Evolutionary conservation across 139 green algal species (phyloP), one percentile per base, ranked within the genome.

Genomic region (Coelastrella sp.): DNA sequence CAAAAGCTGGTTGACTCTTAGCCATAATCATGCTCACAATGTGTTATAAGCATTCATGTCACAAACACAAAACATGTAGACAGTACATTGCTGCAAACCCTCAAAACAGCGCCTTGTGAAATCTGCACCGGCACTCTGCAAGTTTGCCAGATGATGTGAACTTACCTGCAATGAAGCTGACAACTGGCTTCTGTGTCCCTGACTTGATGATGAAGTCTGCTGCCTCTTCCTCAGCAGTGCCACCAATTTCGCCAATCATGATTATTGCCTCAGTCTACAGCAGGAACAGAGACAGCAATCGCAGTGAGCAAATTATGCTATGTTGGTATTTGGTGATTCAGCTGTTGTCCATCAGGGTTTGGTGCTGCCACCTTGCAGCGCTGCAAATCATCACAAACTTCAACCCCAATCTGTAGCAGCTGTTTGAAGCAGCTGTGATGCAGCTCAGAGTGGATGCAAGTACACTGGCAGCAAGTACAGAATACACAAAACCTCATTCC

Each of bases 191-290:
- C 22, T 93, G 94, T 14, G 98, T 99, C 60, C 97, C 98, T 20
- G 87, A 95, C 7, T 87, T 90, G 12, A 82, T 95, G 89, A 99
- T 98, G 90, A 99, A 99, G 25, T 99, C 97, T 4, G 98, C 98
- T 0, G 98, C 98, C 84, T 99, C 98, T 95, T 99, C 98, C 95
- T 99, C 98, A 0, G 98, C 98, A 3, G 94, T 98, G 68, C 98
- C 98, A n/a, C 98, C 98, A 83, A 99, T 99, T 93, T 99, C 98
- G 58, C 98, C 98, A 88, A 99, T 99, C 96, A 99, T 98, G 93
- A 99, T 99, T 93, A 99, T 99, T 80, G 97, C 97, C 91, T 98
- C 96, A 0, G 97, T 99, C 96, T 98, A 68, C 60, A 87, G 49
- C 61, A 63, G 61, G 12, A 78, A 63, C 82, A 65, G 82, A 14